A percentile compares a stretch with the other conserved stretches of the same genome.
Evolutionary conservation across 2,329 filamentous ascomycete species (phyloP).

Genomic region (Aspergillus chevalieri): DNA sequence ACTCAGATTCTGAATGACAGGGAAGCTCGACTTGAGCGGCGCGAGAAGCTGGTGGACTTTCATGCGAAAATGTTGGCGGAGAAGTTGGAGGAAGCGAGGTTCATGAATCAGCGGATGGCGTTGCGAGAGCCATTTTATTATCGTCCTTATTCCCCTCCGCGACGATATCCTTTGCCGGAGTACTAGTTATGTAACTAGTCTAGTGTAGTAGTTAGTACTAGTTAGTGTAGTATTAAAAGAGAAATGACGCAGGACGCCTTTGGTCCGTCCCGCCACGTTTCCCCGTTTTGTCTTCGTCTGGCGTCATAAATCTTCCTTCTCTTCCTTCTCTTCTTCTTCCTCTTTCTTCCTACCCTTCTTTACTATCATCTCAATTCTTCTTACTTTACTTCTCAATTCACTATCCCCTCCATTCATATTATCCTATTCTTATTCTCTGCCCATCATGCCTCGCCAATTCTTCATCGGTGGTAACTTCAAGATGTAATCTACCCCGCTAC

Average conservation of each 20-base stretch:
- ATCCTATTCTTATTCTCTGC: background rate
- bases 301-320: slow-evolving; percentile 9
- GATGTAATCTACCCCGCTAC: slow-evolving; percentile 59
- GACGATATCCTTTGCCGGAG: slow-evolving; percentile 9
- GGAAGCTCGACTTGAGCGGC: slow-evolving; percentile 19
- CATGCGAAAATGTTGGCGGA: slow-evolving; percentile 18
- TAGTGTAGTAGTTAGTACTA: too few relatives aligned
- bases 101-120: slow-evolving; percentile 10
- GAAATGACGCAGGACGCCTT: background rate
- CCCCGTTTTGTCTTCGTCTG: slow-evolving; percentile 4
- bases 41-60: slow-evolving; percentile 17
- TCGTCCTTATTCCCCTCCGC: slow-evolving; percentile 6
- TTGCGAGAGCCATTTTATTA: slow-evolving; percentile 11
- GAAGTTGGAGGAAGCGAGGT: slow-evolving; percentile 6
- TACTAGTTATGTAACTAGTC: background rate
- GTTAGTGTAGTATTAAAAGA: background rate
- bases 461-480: slow-evolving; percentile 99
- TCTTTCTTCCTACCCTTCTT: slow-evolving; percentile 4
- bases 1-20: slow-evolving; percentile 23
- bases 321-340: slow-evolving; percentile 5
- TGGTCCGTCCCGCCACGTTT: background rate
- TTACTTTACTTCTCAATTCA: background rate
- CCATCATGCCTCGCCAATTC: slow-evolving; percentile 88
- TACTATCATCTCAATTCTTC: slow-evolving; percentile 1
- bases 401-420: background rate